phyloP scores from a whole-genome alignment of 2,329 filamentous ascomycete genomes.

The Juglanconis sp. region DNA sequence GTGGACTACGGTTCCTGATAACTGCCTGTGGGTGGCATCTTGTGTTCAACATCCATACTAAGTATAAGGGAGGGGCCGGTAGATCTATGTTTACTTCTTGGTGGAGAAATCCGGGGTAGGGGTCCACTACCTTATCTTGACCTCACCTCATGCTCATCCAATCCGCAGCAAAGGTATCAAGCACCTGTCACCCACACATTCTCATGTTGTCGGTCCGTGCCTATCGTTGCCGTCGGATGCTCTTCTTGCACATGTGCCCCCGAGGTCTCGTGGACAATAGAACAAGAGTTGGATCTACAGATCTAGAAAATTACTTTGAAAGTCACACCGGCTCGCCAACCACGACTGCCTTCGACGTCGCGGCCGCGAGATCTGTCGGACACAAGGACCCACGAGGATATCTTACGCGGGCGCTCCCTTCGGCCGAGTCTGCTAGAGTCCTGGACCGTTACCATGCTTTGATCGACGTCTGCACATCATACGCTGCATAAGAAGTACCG shows the following conservation, averaged over 20 bases:
- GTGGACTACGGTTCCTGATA: too few relatives aligned
- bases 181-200: not conserved
- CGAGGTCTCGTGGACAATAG: not conserved
- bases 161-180: not conserved
- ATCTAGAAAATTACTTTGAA: not conserved
- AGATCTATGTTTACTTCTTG: not conserved
- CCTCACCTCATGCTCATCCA: not conserved
- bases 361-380: too few relatives aligned
- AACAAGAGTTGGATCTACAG: not conserved
- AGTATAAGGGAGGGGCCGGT: not conserved
- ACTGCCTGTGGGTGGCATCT: too few relatives aligned
- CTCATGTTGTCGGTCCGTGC: not conserved
- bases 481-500: too few relatives aligned
- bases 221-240: not conserved
- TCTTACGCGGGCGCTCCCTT: too few relatives aligned
- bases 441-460: too few relatives aligned
- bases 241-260: not conserved
- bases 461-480: too few relatives aligned
- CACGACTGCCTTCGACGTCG: too few relatives aligned
- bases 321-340: not conserved
- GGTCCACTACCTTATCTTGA: conserved; percentile 12
- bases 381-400: too few relatives aligned
- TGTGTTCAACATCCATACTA: too few relatives aligned
- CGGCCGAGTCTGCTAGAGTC: too few relatives aligned
- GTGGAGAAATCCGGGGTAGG: not conserved